Conservation (phyloP, 805 yeast species). For the Jamesozyma jinghongensis region DNA sequence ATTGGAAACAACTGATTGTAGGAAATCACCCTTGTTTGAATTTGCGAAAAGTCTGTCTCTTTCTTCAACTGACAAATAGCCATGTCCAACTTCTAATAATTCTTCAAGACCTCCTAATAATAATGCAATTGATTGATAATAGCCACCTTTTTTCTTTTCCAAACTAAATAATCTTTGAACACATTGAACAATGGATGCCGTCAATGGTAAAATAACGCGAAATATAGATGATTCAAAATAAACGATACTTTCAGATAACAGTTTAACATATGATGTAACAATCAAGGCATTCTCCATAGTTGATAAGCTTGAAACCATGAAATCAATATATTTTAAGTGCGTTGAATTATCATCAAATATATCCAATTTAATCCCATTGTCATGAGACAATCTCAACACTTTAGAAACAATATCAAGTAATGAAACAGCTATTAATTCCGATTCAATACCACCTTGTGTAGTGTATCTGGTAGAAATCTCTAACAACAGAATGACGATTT, state of each 20-base stretch:
- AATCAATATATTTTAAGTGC: conserved; percentile 33
- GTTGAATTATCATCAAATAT: conserved; percentile 26
- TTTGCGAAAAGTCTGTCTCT: conserved; percentile 17
- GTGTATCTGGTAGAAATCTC: conserved; percentile 29
- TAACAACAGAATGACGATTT: conserved; percentile 36
- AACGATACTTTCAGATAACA: conserved; percentile 44
- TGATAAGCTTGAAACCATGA: conserved; percentile 42
- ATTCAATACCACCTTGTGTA: conserved; percentile 15
- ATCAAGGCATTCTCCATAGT: conserved; percentile 35
- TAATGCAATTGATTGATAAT: conserved; percentile 38
- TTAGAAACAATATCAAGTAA: conserved; percentile 27
- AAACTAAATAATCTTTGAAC: conserved; percentile 14
- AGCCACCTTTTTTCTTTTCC: conserved; percentile 31
- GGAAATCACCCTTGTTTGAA: conserved; percentile 20
- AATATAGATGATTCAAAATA: conserved; percentile 45
- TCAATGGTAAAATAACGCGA: conserved; percentile 45
- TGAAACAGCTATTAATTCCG: conserved; percentile 28
- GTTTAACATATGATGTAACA: conserved; percentile 30
- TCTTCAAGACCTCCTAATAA: conserved; percentile 56
- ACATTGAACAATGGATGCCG: conserved; percentile 35
- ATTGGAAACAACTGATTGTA: conserved; percentile 29
- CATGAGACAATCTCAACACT: conserved; percentile 26
- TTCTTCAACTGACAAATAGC: conserved; percentile 37
- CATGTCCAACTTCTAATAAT: conserved; percentile 49
- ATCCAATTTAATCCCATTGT: conserved; percentile 24